phyloP scores from a whole-genome alignment of 2,329 filamentous ascomycete species.

The Pseudomassariella vexata region DNA sequence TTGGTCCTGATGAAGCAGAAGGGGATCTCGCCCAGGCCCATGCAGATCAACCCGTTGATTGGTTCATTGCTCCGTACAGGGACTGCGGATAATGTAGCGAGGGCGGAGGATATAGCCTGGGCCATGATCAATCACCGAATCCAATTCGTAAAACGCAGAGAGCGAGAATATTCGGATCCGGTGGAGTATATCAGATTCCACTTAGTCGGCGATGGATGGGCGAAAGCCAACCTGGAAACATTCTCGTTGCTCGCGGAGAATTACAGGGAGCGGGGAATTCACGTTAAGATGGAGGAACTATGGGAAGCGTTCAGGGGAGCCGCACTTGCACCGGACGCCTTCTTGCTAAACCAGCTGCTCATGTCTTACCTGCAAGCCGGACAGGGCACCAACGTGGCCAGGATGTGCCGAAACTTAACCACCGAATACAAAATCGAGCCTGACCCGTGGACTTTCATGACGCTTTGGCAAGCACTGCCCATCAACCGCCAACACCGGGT shows the following conservation, averaged over 20 bases:
- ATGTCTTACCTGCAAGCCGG: conserved; percentile 59
- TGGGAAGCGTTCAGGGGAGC: conserved; percentile 57
- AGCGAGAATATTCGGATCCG: conserved; percentile 18
- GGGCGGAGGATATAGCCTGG: conserved; percentile 67
- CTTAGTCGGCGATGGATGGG: conserved; percentile 32
- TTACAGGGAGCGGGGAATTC: conserved; percentile 58
- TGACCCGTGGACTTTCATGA: conserved; percentile 63
- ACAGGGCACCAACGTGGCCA: conserved; percentile 46
- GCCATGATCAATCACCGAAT: conserved; percentile 68
- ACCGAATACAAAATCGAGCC: conserved; percentile 44
- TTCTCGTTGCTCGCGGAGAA: conserved; percentile 70
- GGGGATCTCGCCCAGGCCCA: conserved; percentile 61
- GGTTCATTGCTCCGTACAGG: conserved; percentile 69
- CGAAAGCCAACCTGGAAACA: conserved; percentile 66
- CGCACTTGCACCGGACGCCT: conserved; percentile 62
- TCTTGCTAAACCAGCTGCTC: conserved; percentile 76
- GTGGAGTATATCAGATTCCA: conserved; percentile 21
- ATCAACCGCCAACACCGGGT: conserved; percentile 41
- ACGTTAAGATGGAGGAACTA: conserved; percentile 51
- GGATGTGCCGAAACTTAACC: conserved; percentile 51
- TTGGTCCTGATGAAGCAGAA: conserved; percentile 69
- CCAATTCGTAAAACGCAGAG: conserved; percentile 50
- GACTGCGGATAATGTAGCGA: conserved; percentile 44
- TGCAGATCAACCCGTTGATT: conserved; percentile 77
- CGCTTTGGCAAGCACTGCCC: conserved; percentile 56